Evolutionary conservation across 2,329 filamentous ascomycete genomes (phyloP).

Genomic region (Colletotrichum sp.): DNA sequence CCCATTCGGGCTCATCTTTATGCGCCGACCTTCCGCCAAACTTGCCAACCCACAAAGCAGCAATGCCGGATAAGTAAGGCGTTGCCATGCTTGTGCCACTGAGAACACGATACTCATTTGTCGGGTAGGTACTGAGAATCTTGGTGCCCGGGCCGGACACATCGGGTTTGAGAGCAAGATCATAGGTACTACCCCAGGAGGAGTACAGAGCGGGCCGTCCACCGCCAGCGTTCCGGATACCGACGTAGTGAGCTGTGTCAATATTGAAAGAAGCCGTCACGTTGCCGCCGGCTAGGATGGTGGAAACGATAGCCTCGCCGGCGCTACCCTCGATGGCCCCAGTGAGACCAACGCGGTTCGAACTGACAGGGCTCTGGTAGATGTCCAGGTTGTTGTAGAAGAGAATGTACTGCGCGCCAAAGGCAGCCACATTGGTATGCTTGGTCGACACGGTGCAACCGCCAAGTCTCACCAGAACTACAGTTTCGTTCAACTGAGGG

Average conservation of each 20-base stretch:
- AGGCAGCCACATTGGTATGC: not conserved
- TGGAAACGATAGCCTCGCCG: constrained; percentile 29
- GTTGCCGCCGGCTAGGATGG: constrained; percentile 43
- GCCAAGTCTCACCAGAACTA: not conserved
- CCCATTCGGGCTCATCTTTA: constrained; percentile 24
- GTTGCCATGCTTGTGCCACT: constrained; percentile 1
- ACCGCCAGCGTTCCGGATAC: not conserved
- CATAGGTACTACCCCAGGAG: constrained; percentile 42
- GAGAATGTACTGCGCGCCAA: not conserved
- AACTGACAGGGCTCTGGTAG: not conserved
- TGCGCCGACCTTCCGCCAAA: constrained; percentile 34
- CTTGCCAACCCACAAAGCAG: constrained; percentile 5
- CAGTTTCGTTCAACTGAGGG: not conserved
- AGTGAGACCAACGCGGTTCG: not conserved
- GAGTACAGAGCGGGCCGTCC: constrained; percentile 35
- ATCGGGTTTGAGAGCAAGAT: constrained; percentile 1
- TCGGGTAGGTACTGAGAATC: constrained; percentile 5
- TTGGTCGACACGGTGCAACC: not conserved
- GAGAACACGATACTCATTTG: not conserved
- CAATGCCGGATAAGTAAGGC: not conserved
- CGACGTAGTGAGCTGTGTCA: not conserved
- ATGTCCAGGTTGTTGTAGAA: not conserved
- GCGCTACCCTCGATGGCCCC: constrained; percentile 31
- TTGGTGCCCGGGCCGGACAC: not conserved
- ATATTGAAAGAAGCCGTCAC: constrained; percentile 37